Base-by-base conservation (phyloP, 2,329 filamentous ascomycete species). In the Ambrosiella beaveri region DNA sequence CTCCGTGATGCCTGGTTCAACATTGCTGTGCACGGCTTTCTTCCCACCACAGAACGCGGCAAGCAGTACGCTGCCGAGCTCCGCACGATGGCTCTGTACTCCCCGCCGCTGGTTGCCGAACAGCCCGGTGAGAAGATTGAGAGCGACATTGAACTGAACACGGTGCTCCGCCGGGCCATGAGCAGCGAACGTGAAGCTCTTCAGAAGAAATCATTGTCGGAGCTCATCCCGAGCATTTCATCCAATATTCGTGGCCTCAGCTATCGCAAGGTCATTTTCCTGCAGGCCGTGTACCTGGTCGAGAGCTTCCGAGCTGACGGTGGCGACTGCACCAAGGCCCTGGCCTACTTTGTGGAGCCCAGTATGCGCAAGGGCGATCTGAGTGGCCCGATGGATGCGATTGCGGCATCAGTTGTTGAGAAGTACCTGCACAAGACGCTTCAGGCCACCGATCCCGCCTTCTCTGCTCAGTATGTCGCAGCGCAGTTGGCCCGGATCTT, bases 1-100 rank as follows among this genome's bases (percentile, higher is more conserved):
- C 79, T 93, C 63, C 83, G 91, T 56, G 90, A 98, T 74, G 88
- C 88, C 4, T 99, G 93, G 93, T 97, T 96, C 72, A 99, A 98
- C 65, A 88, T 97, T 62, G 87, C 90, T 19, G 86, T 95, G 0
- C 93, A 98, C 68, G 93, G 90, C 3, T 95, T 97, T 67, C 84
- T 83, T 8, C 76, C 85, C 9, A 78, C 79, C 13, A 91, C 88
- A 0, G 78, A 83, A 13, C 79, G 86, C 57, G 86, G 84, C 15
- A 84, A 83, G 66, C 79, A 80, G 63, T 81, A 94, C 64, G 70
- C 82, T 54, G 78, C 84, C 59, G 89, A 96, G 66, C 75, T 99
- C 17, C 82, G 86, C 27, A 75, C 87, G 40, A 83, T 99, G 67
- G 91, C 94, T 1, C 81, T 88, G 56, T 84, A 95, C 69, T 95